phyloP scores from a whole-genome alignment of 1,139 yeast genomes.

The Yamadazyma atlantica region DNA sequence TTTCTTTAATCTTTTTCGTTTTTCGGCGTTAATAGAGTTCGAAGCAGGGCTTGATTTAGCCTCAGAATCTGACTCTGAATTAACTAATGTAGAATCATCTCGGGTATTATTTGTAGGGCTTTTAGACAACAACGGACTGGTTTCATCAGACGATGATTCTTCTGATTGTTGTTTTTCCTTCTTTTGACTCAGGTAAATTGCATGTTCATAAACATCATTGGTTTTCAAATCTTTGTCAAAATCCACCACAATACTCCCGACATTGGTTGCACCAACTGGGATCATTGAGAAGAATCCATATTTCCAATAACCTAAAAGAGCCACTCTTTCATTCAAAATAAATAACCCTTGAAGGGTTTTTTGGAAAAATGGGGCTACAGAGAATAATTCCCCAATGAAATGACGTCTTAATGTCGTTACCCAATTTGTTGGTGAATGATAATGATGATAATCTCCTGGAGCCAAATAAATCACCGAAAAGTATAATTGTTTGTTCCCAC shows the following conservation, averaged over 20 bases:
- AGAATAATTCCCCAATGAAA: conserved; percentile 91
- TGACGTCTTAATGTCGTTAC: conserved; percentile 91
- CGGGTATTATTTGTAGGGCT: conserved; percentile 2
- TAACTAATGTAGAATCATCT: neutral
- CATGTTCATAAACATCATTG: conserved; percentile 66
- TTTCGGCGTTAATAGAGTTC: conserved; percentile 5
- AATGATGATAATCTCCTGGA: conserved; percentile 98
- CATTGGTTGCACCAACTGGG: conserved; percentile 99
- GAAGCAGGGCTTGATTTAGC: neutral
- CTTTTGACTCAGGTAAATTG: conserved; percentile 30
- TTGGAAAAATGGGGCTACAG: conserved; percentile 97
- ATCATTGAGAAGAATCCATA: conserved; percentile 98
- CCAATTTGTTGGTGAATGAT: conserved; percentile 97
- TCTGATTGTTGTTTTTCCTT: conserved; percentile 7
- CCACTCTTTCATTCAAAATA: conserved; percentile 92
- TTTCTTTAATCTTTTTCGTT: conserved; percentile 50
- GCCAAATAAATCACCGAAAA: conserved; percentile 94
- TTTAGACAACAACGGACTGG: conserved; percentile 30
- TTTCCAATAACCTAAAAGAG: conserved; percentile 93
- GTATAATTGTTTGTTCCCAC: conserved; percentile 60
- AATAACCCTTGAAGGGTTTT: conserved; percentile 81
- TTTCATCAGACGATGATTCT: conserved; percentile 29
- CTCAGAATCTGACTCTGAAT: neutral
- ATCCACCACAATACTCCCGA: conserved; percentile 88
- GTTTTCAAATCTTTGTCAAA: conserved; percentile 91